phyloP scores from a whole-genome alignment of 2,329 filamentous ascomycete species.

The Dothideomycetes sp. region DNA sequence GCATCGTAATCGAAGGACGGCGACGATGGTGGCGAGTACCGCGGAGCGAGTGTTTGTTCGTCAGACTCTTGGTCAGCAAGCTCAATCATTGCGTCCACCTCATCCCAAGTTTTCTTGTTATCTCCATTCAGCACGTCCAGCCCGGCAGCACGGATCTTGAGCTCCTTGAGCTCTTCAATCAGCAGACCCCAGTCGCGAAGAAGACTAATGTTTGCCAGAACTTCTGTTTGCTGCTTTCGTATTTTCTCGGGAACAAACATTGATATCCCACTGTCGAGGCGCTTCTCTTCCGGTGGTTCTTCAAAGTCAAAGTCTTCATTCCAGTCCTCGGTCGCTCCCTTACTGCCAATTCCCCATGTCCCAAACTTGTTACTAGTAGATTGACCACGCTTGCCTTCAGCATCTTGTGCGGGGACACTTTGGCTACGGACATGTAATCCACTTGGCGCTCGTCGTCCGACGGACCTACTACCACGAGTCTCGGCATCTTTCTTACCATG shows the following conservation, averaged over 20 bases:
- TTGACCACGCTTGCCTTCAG: constrained; percentile 41
- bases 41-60: constrained; percentile 41
- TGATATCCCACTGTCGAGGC: constrained; percentile 35
- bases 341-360: constrained; percentile 72
- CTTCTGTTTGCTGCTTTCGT: constrained; percentile 70
- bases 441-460: constrained; percentile 58
- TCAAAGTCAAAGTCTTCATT: constrained; percentile 78
- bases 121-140: constrained; percentile 56
- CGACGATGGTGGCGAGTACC: constrained; percentile 46
- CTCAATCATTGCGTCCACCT: constrained; percentile 79
- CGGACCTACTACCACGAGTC: constrained; percentile 57
- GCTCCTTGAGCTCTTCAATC: constrained; percentile 73
- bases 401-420: constrained; percentile 64
- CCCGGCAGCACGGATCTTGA: constrained; percentile 60
- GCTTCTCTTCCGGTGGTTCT: constrained; percentile 26
- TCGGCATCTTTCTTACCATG: constrained; percentile 68
- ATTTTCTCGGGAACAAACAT: constrained; percentile 75
- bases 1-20: constrained; percentile 50
- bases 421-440: constrained; percentile 68
- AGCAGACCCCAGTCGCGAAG: constrained; percentile 71
- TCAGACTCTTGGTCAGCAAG: constrained; percentile 62
- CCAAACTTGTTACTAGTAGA: constrained; percentile 62
- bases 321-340: constrained; percentile 78
- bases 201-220: constrained; percentile 75
- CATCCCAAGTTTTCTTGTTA: constrained; percentile 59